Conservation (phyloP, 2,329 filamentous ascomycete species). For the Talaromyces verruculosus region DNA sequence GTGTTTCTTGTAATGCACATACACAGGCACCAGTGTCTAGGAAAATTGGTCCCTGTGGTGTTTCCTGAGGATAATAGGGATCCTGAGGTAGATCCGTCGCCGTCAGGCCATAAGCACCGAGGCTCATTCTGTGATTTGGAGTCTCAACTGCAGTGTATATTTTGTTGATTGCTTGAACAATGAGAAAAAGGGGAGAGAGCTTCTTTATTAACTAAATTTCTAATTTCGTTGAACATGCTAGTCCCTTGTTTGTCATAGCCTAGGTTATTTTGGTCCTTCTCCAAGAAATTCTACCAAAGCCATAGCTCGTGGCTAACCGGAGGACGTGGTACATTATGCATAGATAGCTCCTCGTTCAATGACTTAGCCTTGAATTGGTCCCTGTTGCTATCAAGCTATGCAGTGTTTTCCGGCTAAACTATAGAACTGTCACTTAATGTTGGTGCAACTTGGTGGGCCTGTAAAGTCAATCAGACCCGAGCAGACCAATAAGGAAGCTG, state of each 20-base stretch:
- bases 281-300: neutral
- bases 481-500: neutral
- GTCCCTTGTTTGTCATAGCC: neutral
- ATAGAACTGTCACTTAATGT: neutral
- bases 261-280: neutral
- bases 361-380: neutral
- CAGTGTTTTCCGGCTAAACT: neutral
- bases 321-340: no score
- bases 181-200: neutral
- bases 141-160: neutral
- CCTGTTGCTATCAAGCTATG: neutral
- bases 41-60: constrained; percentile 11
- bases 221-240: neutral
- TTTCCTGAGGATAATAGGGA: constrained; percentile 14
- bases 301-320: neutral
- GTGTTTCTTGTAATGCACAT: constrained; percentile 12
- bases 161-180: neutral
- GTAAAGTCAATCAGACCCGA: neutral
- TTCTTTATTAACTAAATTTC: neutral
- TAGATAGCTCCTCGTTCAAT: neutral
- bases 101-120: neutral
- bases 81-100: constrained; percentile 5
- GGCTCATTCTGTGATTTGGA: neutral
- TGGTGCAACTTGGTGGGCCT: neutral
- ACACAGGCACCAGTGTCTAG: constrained; percentile 13